phyloP scores from a whole-genome alignment of 805 yeast species.

The Saccharomycopsis fibuligera region DNA sequence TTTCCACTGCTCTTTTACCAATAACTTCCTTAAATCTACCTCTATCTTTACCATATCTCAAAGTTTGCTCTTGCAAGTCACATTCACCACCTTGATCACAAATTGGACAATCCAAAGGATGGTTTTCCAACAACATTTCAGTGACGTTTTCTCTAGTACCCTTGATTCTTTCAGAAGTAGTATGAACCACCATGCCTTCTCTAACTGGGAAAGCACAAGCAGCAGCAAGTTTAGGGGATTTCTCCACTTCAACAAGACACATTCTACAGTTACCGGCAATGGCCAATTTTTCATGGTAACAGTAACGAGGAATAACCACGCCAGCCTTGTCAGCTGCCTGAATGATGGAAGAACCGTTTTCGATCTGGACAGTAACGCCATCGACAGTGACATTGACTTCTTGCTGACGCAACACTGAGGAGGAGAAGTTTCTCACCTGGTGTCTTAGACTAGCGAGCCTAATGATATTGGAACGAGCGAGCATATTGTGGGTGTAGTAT shows the following conservation, averaged over 20 bases:
- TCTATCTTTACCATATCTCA: constrained; percentile 78
- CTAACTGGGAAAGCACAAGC: constrained; percentile 92
- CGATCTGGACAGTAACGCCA: constrained; percentile 69
- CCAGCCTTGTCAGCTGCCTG: constrained; percentile 93
- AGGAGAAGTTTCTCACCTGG: constrained; percentile 27
- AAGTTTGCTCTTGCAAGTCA: constrained; percentile 82
- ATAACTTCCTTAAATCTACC: constrained; percentile 76
- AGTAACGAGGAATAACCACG: constrained; percentile 79
- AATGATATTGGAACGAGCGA: constrained; percentile 2
- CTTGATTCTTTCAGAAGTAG: constrained; percentile 69
- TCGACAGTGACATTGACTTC: constrained; percentile 57
- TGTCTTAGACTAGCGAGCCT: neutral
- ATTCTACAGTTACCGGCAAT: constrained; percentile 91
- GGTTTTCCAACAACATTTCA: constrained; percentile 81
- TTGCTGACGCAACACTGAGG: constrained; percentile 33
- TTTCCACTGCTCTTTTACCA: constrained; percentile 87
- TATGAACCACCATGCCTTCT: constrained; percentile 80
- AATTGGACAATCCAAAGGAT: constrained; percentile 87
- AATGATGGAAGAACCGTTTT: constrained; percentile 81
- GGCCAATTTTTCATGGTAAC: constrained; percentile 86
- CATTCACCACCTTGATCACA: constrained; percentile 96
- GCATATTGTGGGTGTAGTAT: neutral
- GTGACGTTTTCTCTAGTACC: constrained; percentile 87
- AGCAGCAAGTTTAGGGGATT: constrained; percentile 84
- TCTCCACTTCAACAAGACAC: constrained; percentile 87